A percentile compares a stretch with the other conserved stretches of the same genome.
Evolutionary conservation across 768 basidiomycete species (phyloP).

Genomic region (Roridomyces roridus): DNA sequence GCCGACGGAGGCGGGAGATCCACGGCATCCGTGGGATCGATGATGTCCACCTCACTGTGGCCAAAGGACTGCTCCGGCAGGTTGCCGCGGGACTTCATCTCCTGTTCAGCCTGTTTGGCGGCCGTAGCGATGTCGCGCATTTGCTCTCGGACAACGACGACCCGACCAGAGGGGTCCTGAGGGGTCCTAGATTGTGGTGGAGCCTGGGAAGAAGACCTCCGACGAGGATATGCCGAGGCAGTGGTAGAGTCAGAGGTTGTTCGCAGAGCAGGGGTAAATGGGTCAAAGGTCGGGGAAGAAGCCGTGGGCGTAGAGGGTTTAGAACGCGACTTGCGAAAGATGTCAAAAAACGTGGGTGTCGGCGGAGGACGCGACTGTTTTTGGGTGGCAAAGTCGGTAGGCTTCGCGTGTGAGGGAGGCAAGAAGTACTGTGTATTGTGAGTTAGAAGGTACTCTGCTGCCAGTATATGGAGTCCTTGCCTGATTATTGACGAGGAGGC

Average conservation of each 20-base stretch:
- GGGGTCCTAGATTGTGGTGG: slow-evolving; percentile 41
- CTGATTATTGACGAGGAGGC: slow-evolving; percentile 86
- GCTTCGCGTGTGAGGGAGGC: slow-evolving; percentile 87
- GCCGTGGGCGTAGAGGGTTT: slow-evolving; percentile 62
- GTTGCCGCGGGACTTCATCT: slow-evolving; percentile 63
- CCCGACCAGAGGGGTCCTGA: slow-evolving; percentile 57
- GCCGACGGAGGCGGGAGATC: slow-evolving; percentile 77
- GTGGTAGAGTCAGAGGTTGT: slow-evolving; percentile 72
- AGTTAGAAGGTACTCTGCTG: no score
- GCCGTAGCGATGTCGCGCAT: slow-evolving; percentile 74
- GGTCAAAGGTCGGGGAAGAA: slow-evolving; percentile 40
- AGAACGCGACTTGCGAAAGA: slow-evolving; percentile 65
- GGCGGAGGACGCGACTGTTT: slow-evolving; percentile 44
- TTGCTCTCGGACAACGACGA: slow-evolving; percentile 85
- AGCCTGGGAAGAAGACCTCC: slow-evolving; percentile 42
- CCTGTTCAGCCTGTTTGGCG: slow-evolving; percentile 77
- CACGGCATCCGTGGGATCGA: slow-evolving; percentile 86
- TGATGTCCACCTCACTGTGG: slow-evolving; percentile 56
- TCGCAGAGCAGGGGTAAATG: slow-evolving; percentile 55
- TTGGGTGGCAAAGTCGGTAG: slow-evolving; percentile 69
- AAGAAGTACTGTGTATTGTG: slow-evolving; percentile 89
- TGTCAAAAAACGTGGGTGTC: slow-evolving; percentile 68
- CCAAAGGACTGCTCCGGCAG: slow-evolving; percentile 45
- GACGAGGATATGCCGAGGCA: slow-evolving; percentile 47
- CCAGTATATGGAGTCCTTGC: no score